Base-by-base conservation (phyloP, 2,329 filamentous ascomycete species). In the Fusarium marasasianum region DNA sequence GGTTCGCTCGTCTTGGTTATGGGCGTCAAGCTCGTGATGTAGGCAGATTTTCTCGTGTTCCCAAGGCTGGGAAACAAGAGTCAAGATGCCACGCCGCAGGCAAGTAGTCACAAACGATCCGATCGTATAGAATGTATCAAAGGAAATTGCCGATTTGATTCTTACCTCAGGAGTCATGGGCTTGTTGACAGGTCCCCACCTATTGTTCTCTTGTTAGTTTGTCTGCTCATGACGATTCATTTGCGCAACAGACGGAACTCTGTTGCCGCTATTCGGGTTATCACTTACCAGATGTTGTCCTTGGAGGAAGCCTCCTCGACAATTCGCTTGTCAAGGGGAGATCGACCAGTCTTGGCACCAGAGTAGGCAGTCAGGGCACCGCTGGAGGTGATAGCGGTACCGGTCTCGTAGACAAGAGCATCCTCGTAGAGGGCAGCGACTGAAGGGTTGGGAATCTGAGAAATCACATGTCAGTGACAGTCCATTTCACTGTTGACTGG, bases 111-210 rank as follows among this genome's bases (percentile, higher is more conserved):
- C 58, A 48, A 48, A 62, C 50, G 58, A 45, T 63, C 47, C 59
- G 38, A 71, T 61, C 33, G 62, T 59, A 53, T 56, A 29, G 44
- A 50, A 20, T 62, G 43, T 26, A 63, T 55, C 41, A 48, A 54
- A 54, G 66, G 63, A 72, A 66, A 72, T 50, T 35, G 44, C 63
- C 41, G 26, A 68, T 24, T 53, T 35, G 57, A 68, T 63, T 76
- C 77, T 78, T 92, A 98, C 96, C 84, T 98, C 95, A 79, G 95
- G 91, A 78, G 91, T 92, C 96, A 99, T 99, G 82, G 96, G 94
- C 91, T 98, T 98, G 90, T 99, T 99, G 78, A 99, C 96, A 64
- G 96, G 96, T 81, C 96, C 96, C 96, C 96, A 98, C 86, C 86
- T 88, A 68, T 60, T 70, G 62, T 73, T 56, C 48, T 63, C 66